Evolutionary conservation across 2,329 filamentous ascomycete species (phyloP).

Genomic region (Claviceps maximensis): DNA sequence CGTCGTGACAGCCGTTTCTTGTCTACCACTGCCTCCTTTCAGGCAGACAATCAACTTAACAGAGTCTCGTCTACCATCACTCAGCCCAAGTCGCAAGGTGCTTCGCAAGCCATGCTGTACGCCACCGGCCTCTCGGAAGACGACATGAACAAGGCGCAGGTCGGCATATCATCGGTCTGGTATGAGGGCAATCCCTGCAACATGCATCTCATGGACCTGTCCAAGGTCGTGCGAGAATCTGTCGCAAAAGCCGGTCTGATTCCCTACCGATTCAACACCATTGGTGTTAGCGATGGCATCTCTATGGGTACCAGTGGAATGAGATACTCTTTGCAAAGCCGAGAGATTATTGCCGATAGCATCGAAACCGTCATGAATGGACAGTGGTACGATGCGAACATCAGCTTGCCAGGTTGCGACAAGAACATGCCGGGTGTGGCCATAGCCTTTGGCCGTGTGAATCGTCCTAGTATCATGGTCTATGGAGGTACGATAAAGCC

Average conservation of each 20-base stretch:
- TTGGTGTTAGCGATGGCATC: conserved; percentile 93
- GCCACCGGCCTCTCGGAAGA: conserved; percentile 76
- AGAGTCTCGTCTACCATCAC: conserved; percentile 75
- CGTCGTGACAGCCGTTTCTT: conserved; percentile 31
- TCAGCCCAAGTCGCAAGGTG: conserved; percentile 94
- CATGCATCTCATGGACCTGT: conserved; percentile 93
- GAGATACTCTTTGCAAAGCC: conserved; percentile 86
- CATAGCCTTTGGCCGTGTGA: conserved; percentile 89
- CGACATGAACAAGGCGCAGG: conserved; percentile 92
- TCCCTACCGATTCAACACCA: conserved; percentile 97
- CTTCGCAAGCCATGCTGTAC: conserved; percentile 98
- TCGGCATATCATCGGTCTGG: conserved; percentile 97
- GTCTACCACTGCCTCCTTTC: conserved; percentile 35
- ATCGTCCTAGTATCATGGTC: conserved; percentile 91
- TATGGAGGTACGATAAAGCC: conserved; percentile 92
- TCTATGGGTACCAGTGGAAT: conserved; percentile 98
- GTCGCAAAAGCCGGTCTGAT: conserved; percentile 61
- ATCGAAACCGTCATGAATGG: conserved; percentile 99
- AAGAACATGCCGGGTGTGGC: conserved; percentile 97
- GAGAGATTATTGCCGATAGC: conserved; percentile 93
- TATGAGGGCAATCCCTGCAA: conserved; percentile 98
- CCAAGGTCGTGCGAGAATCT: conserved; percentile 53
- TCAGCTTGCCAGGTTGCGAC: conserved; percentile 94
- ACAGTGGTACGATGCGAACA: conserved; percentile 97
- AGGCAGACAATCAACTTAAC: conserved; percentile 54